Percentiles rank a stretch among this genome's conserved stretches.
phyloP scores from a whole-genome alignment of 2,329 filamentous ascomycete genomes.

The Herpomyces periplanetae region DNA sequence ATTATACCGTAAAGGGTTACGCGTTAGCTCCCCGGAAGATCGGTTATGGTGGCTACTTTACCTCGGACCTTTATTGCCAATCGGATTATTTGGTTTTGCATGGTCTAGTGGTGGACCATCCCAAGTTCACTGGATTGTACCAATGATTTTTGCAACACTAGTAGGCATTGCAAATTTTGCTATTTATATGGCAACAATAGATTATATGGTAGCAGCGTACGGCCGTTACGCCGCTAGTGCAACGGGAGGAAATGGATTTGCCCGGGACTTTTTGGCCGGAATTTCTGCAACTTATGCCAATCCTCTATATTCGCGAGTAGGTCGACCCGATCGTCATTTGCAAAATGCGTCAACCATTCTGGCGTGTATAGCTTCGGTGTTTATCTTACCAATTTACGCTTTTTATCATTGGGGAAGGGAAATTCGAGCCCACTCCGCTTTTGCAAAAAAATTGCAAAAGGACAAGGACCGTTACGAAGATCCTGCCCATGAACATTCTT shows the following conservation, averaged over 20 bases:
- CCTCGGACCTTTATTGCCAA: constrained; percentile 9
- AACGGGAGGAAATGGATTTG: constrained; percentile 33
- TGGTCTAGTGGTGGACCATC: constrained; percentile 22
- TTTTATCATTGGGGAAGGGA: constrained; percentile 19
- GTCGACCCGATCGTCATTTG: constrained; percentile 13
- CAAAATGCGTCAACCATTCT: constrained; percentile 20
- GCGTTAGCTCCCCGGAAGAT: constrained; percentile 13
- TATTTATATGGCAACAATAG: constrained; percentile 36
- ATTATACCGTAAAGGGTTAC: constrained; percentile 10
- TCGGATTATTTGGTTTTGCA: constrained; percentile 28
- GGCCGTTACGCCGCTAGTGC: constrained; percentile 31
- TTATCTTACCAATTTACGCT: constrained; percentile 21
- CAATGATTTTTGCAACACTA: constrained; percentile 20
- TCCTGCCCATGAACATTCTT: too few relatives aligned
- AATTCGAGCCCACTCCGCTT: constrained; percentile 13
- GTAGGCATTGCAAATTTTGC: constrained; percentile 33
- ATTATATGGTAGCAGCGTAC: constrained; percentile 37
- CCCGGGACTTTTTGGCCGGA: constrained; percentile 30
- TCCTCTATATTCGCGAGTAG: constrained; percentile 17
- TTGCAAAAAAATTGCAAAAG: constrained; percentile 12
- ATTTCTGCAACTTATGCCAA: constrained; percentile 24
- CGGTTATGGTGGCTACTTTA: constrained; percentile 23
- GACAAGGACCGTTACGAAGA: too few relatives aligned
- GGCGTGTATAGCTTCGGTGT: constrained; percentile 17
- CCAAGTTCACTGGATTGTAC: constrained; percentile 21